These are phyloP conservation scores for Termitomyces sp. DNA, from an alignment of 768 basidiomycete species.

Conservation along the genomic window DNA sequence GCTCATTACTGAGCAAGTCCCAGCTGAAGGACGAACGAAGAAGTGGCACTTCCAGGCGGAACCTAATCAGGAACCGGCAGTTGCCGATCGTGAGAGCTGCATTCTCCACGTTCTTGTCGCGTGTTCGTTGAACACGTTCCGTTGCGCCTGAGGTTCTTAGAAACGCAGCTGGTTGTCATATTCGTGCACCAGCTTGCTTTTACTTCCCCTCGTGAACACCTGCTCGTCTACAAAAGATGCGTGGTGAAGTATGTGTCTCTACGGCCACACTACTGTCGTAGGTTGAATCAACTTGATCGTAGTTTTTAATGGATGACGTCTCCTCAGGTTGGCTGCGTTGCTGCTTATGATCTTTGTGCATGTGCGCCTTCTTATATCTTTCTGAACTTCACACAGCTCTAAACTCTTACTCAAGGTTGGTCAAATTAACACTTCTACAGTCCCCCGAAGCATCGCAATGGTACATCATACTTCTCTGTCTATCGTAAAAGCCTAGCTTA, in stretches of 20 bases:
- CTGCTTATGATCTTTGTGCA: constrained; percentile 77
- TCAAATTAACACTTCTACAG: constrained; percentile 73
- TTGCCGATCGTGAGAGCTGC: constrained; percentile 9
- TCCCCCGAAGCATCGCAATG: constrained; percentile 71
- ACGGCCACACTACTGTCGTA: constrained; percentile 70
- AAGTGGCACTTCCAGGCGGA: not conserved
- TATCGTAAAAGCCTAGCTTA: not conserved
- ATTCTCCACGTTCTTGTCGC: constrained; percentile 28
- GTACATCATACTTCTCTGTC: constrained; percentile 31
- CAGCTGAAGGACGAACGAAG: constrained; percentile 1
- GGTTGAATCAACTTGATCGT: constrained; percentile 22
- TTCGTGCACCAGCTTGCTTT: constrained; percentile 11
- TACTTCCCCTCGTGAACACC: constrained; percentile 16
- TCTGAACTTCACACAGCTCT: constrained; percentile 19
- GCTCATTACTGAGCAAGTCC: constrained; percentile 18
- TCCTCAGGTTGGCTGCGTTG: constrained; percentile 41
- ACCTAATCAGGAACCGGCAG: constrained; percentile 9
- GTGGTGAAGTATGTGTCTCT: constrained; percentile 74
- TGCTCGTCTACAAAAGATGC: constrained; percentile 36
- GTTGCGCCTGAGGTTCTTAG: constrained; percentile 12
- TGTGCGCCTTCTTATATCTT: constrained; percentile 37
- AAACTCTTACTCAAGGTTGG: constrained; percentile 50
- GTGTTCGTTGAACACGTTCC: constrained; percentile 10
- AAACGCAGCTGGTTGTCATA: constrained; percentile 17
- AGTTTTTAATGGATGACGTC: constrained; percentile 13